phyloP scores from a whole-genome alignment of 768 basidiomycete species.

The Suillus paluster region DNA sequence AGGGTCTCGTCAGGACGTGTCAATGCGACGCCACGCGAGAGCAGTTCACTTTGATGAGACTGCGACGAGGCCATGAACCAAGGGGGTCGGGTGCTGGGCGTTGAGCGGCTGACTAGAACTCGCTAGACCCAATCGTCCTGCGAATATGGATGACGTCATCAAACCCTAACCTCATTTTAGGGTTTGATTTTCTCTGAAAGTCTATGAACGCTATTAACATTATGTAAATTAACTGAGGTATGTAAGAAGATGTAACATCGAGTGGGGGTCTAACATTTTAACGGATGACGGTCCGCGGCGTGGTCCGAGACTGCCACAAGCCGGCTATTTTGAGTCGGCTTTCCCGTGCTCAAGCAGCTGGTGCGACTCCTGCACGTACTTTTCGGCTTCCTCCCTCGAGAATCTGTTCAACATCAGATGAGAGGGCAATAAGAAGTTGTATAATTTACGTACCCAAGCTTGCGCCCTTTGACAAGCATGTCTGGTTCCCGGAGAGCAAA shows the following conservation, averaged over 20 bases:
- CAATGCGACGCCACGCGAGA: neutral
- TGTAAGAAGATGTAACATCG: conserved; percentile 2
- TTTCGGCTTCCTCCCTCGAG: conserved; percentile 66
- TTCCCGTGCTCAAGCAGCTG: conserved; percentile 42
- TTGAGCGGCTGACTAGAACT: neutral
- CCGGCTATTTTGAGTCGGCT: conserved; percentile 33
- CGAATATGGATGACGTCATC: too few species aligned
- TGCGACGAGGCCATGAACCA: neutral
- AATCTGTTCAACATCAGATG: conserved; percentile 48
- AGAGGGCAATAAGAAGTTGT: conserved; percentile 2
- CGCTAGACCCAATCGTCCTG: neutral
- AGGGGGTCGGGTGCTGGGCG: neutral
- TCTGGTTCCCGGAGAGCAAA: conserved; percentile 89
- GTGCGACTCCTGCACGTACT: conserved; percentile 67
- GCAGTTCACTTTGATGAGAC: neutral
- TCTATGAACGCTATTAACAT: neutral
- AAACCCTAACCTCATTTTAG: conserved; percentile 21
- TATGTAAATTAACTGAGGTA: neutral
- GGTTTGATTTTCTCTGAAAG: neutral
- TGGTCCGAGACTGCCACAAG: conserved; percentile 4
- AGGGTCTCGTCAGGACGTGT: neutral
- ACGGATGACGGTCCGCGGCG: conserved; percentile 6
- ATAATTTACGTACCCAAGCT: conserved; percentile 60
- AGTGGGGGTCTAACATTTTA: conserved; percentile 8
- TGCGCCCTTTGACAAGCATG: conserved; percentile 81